phyloP scores from a whole-genome alignment of 805 yeast species.

The Pichia membranifaciens region DNA sequence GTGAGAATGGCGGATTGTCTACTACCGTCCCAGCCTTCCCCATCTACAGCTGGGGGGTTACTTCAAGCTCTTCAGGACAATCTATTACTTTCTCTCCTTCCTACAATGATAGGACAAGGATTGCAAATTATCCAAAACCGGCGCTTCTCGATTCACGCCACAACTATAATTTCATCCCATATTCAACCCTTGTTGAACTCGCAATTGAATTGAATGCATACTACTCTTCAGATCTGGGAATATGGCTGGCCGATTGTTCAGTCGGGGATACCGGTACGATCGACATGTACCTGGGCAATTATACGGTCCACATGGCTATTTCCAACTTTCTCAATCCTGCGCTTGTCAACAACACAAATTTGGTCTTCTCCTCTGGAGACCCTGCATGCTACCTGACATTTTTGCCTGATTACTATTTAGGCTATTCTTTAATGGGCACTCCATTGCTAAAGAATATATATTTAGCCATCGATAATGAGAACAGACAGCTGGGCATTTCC shows the following conservation, averaged over 20 bases:
- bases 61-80: constrained; percentile 25
- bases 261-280: constrained; percentile 46
- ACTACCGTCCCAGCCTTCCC: constrained; percentile 38
- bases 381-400: constrained; percentile 52
- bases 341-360: constrained; percentile 27
- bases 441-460: constrained; percentile 49
- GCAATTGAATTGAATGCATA: constrained; percentile 69
- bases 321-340: constrained; percentile 40
- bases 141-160: constrained; percentile 56
- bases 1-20: constrained; percentile 15
- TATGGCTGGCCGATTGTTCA: constrained; percentile 63
- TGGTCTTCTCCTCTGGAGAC: constrained; percentile 48
- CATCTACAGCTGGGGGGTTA: constrained; percentile 39
- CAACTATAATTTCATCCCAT: constrained; percentile 46
- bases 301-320: constrained; percentile 46
- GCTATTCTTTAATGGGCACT: constrained; percentile 53
- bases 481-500: constrained; percentile 44
- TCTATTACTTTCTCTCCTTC: constrained; percentile 27
- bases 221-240: constrained; percentile 38
- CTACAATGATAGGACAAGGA: constrained; percentile 35
- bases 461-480: constrained; percentile 60
- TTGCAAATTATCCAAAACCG: constrained; percentile 39
- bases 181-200: constrained; percentile 48
- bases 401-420: constrained; percentile 41
- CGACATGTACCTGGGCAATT: constrained; percentile 47